Base-by-base conservation (phyloP, 495 filamentous ascomycete genomes). In the Trichoderma reesei region DNA sequence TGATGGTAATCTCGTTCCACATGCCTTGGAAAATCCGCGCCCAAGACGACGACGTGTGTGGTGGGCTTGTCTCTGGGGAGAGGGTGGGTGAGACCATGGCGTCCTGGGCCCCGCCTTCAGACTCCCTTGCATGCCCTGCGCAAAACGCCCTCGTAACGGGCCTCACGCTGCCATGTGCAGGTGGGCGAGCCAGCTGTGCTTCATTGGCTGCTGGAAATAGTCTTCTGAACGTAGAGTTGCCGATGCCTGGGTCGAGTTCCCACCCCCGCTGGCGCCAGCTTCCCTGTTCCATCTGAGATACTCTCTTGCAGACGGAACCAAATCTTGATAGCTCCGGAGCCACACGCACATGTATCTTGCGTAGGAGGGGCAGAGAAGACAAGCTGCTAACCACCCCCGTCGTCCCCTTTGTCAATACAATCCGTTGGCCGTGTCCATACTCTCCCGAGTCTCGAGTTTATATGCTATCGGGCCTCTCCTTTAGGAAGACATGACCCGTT, bases 31-130 rank as follows among this genome's bases (percentile, higher is more conserved):
- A 38, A 20, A 2, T 26, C 26, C 59, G 59, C 59, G 36, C 31
- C 51, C 11, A 18, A 26, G 39, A 61, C 41, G n/a, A 61, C 20
- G 26, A 26, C 26, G 26, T 26, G 26, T 26, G 36, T 34, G 59
- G 39, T 26, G 59, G 13, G 59, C 51, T 33, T 61, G 36, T 33
- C 9, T 61, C 18, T 41, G 59, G 39, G 59, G 59, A 38, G 59
- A 41, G 36, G 59, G 36, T 61, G 36, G 59, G 59, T 61, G 59
- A 61, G 59, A 61, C 59, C 59, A 39, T 38, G 59, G 59, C 59
- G 59, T 41, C 59, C 59, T 41, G 51, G 26, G 51, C 59, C 59
- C 59, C 59, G 59, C 59, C 59, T 41, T 61, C 59, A 61, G 16
- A 26, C 59, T 61, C 59, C 59, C 59, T 61, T 61, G 59, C 59